A percentile compares a stretch with the other conserved stretches of the same genome.
Evolutionary conservation across 2,329 filamentous ascomycete species (phyloP).

Genomic region (Thermochaetoides dissita): DNA sequence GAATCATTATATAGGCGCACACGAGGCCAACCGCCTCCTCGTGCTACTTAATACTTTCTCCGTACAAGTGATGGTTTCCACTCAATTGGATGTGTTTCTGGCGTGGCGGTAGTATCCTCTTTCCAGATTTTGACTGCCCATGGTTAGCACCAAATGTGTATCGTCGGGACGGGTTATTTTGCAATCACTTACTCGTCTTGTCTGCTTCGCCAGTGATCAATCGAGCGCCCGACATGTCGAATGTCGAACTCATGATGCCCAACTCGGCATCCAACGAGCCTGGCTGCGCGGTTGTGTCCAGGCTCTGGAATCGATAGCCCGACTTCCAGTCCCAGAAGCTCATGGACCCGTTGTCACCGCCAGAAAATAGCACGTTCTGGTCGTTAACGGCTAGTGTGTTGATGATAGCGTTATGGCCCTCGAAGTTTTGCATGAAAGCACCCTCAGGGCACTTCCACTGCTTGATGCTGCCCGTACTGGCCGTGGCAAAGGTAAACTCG

Average conservation of each 20-base stretch:
- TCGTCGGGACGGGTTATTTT: no score
- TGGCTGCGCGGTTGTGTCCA: conserved; percentile 86
- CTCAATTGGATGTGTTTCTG: conserved; percentile 78
- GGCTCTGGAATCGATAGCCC: conserved; percentile 76
- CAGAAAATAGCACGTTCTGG: conserved; percentile 88
- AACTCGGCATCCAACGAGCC: conserved; percentile 88
- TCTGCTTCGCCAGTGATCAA: conserved; percentile 92
- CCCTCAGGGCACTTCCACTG: conserved; percentile 99
- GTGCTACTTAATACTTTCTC: conserved; percentile 49
- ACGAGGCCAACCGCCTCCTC: not conserved
- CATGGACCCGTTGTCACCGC: conserved; percentile 90
- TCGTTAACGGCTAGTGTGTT: conserved; percentile 89
- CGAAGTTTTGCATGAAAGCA: conserved; percentile 98
- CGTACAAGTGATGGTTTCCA: conserved; percentile 76
- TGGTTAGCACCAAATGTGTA: conserved; percentile 14
- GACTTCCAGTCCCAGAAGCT: conserved; percentile 99
- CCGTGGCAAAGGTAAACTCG: conserved; percentile 93
- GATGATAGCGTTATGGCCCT: conserved; percentile 91
- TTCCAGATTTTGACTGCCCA: conserved; percentile 81
- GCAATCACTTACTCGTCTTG: conserved; percentile 57
- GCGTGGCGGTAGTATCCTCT: conserved; percentile 78
- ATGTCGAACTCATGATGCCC: conserved; percentile 87
- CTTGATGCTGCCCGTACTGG: conserved; percentile 87
- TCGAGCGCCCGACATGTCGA: conserved; percentile 75
- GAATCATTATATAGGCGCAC: no score